Conservation (phyloP, 2,329 filamentous ascomycete genomes). For the Cordyceps javanica region DNA sequence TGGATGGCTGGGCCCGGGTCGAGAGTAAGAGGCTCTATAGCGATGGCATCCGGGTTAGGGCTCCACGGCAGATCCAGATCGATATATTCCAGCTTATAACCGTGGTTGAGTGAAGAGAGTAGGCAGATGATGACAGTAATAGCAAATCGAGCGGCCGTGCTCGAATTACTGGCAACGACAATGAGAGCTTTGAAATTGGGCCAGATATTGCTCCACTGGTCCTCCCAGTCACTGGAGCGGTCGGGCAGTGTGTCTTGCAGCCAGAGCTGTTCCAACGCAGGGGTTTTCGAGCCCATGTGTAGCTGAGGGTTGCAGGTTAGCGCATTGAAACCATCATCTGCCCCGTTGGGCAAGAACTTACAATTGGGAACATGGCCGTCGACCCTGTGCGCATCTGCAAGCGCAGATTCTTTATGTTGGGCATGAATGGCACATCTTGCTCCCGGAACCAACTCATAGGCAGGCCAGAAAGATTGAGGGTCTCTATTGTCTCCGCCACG, state of each 20-base stretch:
- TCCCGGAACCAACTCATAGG: conserved; percentile 17
- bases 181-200: conserved; percentile 24
- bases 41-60: conserved; percentile 1
- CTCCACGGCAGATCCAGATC: conserved; percentile 25
- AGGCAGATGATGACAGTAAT: conserved; percentile 1
- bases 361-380: conserved; percentile 16
- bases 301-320: conserved; percentile 20
- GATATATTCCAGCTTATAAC: conserved; percentile 23
- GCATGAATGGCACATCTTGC: conserved; percentile 18
- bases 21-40: conserved; percentile 6
- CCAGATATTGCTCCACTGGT: conserved; percentile 23
- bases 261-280: conserved; percentile 27
- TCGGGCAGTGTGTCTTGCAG: conserved; percentile 23
- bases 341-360: conserved; percentile 10
- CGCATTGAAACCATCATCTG: neutral
- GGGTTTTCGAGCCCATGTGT: conserved; percentile 21
- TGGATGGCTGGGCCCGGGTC: conserved; percentile 3
- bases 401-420: conserved; percentile 24
- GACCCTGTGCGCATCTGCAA: conserved; percentile 18
- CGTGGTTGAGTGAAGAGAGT: conserved; percentile 24
- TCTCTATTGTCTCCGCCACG: conserved; percentile 19
- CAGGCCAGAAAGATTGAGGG: conserved; percentile 20
- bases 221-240: conserved; percentile 8
- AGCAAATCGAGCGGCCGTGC: conserved; percentile 9
- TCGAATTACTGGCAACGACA: conserved; percentile 17